Evolutionary conservation across 2,329 filamentous ascomycete species (phyloP), one percentile per base, ranked within the genome.

Genomic region (Fusarium virguliforme): DNA sequence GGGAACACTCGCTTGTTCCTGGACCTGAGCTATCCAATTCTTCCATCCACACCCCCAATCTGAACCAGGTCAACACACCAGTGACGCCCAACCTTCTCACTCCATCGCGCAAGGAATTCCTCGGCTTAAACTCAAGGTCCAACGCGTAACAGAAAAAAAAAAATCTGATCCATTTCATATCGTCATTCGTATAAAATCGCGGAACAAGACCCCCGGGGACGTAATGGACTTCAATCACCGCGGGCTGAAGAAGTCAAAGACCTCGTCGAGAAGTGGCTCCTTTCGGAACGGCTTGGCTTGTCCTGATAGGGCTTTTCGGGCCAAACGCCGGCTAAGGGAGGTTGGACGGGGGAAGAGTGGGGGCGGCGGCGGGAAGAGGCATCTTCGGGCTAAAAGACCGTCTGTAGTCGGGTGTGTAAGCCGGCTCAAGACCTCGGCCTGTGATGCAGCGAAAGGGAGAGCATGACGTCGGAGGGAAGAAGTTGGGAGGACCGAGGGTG

Each of bases 151-250:
- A 18, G 18, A 18, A 18, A 18, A 18, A 18, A 18, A 48, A 43
- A 59, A 41, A 58, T 22, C 18, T 66, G 57, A 59, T 40, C 63
- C 41, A 43, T 46, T 66, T 60, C 57, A 28, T 59, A 53, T 69
- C 50, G 24, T 53, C 35, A n/a, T 68, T 18, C 66, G 70, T 66
- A 67, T 56, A 30, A 65, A 57, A 62, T 54, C 51, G 65, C 72
- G 73, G 73, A 75, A 70, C 55, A 67, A 60, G 18, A 67, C 37
- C 48, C 64, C 73, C 69, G 73, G 37, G 15, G 43, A 73, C 66
- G 59, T 73, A 65, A 65, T 74, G 73, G 73, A 75, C 70, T 74
- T 75, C 73, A 75, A 75, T 75, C 67, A 75, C 73, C 73, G 73
- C 43, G 64, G 40, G 38, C 48, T 37, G 64, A 32, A 50, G 58